Conservation (phyloP, 2,329 filamentous ascomycete genomes). For the Saccharata proteae region DNA sequence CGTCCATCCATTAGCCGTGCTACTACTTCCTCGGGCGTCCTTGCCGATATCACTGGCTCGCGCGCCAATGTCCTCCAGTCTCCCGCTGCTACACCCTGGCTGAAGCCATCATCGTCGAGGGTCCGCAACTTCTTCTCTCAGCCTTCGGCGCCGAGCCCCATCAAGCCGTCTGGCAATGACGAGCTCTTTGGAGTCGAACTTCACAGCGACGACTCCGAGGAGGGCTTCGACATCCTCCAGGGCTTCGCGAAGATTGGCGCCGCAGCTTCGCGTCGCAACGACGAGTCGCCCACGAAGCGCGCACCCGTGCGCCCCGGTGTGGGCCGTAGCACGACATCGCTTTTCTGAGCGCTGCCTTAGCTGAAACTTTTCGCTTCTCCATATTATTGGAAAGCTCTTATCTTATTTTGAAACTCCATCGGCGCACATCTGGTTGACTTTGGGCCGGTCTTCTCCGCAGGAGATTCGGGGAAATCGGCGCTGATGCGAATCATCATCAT, state of each 20-base stretch:
- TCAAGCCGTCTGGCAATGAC: conserved; percentile 5
- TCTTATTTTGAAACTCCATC: too few species aligned
- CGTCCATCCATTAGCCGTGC: conserved; percentile 51
- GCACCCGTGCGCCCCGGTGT: conserved; percentile 18
- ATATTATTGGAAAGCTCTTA: too few species aligned
- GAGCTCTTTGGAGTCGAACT: conserved; percentile 45
- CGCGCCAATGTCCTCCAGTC: conserved; percentile 38
- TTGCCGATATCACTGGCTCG: conserved; percentile 48
- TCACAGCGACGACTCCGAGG: conserved; percentile 46
- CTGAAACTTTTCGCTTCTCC: too few species aligned
- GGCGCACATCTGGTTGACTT: too few species aligned
- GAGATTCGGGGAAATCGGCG: too few species aligned
- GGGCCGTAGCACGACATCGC: conserved; percentile 20
- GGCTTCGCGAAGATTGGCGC: conserved; percentile 64
- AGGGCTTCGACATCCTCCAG: conserved; percentile 60
- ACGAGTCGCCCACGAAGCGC: conserved; percentile 22
- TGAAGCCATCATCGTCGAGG: conserved; percentile 32
- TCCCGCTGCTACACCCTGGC: conserved; percentile 32
- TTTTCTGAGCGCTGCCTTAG: too few species aligned
- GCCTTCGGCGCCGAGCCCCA: conserved; percentile 5
- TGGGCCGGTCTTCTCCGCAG: too few species aligned
- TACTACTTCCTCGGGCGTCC: conserved; percentile 46
- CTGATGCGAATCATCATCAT: too few species aligned
- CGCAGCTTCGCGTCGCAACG: conserved; percentile 19
- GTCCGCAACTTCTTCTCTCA: conserved; percentile 8